Base-by-base conservation (phyloP, 1,284 basidiomycete species). In the Phenoliferia sp. region DNA sequence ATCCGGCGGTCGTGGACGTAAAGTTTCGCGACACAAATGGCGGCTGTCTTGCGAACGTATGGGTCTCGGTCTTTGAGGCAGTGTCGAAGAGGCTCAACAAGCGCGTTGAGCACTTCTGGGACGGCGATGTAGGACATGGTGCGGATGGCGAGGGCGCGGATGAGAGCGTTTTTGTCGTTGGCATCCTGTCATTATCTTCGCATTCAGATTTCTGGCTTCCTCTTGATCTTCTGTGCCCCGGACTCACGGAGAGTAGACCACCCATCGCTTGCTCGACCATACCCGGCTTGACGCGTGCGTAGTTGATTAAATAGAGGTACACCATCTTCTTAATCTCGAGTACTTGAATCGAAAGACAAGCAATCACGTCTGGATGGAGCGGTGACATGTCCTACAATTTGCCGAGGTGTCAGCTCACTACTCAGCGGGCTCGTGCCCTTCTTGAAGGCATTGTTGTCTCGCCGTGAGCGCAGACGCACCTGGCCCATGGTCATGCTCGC, bases 281-380 rank as follows among this genome's bases (percentile, higher is more conserved):
- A 67, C 95, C 91, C 60, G 91, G 89, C 78, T 92, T 92, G 59
- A 88, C 84, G 67, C 90, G 85, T 58, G 90, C 92, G 78, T 96
- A 96, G 81, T 92, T 94, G 76, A 94, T 87, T 66, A 96, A 85
- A 80, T 91, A 96, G 54, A 94, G 85, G 80, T 94, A 94, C 57
- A 79, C 76, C 94, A 95, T 98, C 85, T 99, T 99, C 85, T 99
- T 99, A 79, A 99, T 95, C 80, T 99, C 96, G 48, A 99, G 84
- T 10, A 94, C 81, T 39, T 92, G 90, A 10, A 90, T 92, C 54
- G 89, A 88, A 68, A 96, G 83, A 77, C 90, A 94, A 76, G 90
- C 88, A 17, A 94, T 87, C 61, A 96, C 90, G 75, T 95, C 93
- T 26, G 86, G 85, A 81, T 94, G 95, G 72, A 96, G 82, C 31